These are phyloP conservation scores for Pezicula neosporulosa DNA, from an alignment of 2,329 filamentous ascomycete species.

Conservation along the genomic window DNA sequence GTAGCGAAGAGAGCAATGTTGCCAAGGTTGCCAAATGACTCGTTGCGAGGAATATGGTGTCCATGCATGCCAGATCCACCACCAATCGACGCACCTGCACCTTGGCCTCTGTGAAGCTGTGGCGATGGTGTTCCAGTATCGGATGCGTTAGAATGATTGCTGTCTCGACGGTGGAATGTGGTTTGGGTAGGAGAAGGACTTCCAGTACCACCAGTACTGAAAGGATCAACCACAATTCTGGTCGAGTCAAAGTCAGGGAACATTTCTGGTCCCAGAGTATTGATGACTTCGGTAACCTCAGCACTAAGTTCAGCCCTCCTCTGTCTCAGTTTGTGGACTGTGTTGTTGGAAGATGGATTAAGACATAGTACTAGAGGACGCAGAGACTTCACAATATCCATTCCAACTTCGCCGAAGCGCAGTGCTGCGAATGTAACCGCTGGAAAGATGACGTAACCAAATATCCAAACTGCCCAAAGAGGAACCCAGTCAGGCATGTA, in stretches of 20 bases:
- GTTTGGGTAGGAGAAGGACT: slow-evolving; percentile 21
- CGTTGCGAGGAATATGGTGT: slow-evolving; percentile 67
- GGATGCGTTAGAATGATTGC: slow-evolving; percentile 41
- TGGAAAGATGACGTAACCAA: slow-evolving; percentile 78
- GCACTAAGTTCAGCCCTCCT: slow-evolving; percentile 71
- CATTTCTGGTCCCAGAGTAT: slow-evolving; percentile 90
- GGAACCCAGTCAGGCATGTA: slow-evolving; percentile 76
- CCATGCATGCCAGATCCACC: slow-evolving; percentile 27
- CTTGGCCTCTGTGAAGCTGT: slow-evolving; percentile 19
- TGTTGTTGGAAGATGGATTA: slow-evolving; percentile 79
- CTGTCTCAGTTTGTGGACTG: slow-evolving; percentile 72
- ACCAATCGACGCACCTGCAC: slow-evolving; percentile 20
- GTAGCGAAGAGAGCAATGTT: slow-evolving; percentile 88
- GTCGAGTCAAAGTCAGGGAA: slow-evolving; percentile 91
- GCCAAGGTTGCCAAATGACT: slow-evolving; percentile 89
- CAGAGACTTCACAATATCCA: slow-evolving; percentile 97
- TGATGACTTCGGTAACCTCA: slow-evolving; percentile 88
- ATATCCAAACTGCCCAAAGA: slow-evolving; percentile 70
- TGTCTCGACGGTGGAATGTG: slow-evolving; percentile 38
- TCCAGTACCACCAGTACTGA: slow-evolving; percentile 21
- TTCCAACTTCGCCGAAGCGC: slow-evolving; percentile 94
- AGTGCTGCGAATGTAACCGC: slow-evolving; percentile 89
- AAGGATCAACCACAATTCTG: slow-evolving; percentile 61
- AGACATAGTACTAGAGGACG: slow-evolving; percentile 83
- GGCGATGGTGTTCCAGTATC: slow-evolving; percentile 24